phyloP scores from a whole-genome alignment of 2,329 filamentous ascomycete species.

The Diatrype stigma region DNA sequence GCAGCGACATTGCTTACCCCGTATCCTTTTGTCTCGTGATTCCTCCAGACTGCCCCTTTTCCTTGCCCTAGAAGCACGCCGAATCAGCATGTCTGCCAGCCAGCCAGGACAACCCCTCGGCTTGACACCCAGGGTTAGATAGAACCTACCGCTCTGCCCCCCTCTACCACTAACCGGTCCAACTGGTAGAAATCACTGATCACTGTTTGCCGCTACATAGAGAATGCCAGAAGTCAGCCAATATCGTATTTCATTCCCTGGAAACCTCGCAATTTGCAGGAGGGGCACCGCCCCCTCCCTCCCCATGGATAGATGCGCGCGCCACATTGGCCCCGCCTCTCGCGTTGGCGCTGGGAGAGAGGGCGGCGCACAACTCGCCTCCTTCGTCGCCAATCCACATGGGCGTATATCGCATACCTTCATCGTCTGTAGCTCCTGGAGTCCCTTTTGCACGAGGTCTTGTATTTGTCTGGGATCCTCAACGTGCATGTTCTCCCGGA shows the following conservation, averaged over 20 bases:
- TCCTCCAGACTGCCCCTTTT: conserved; percentile 60
- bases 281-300: no score
- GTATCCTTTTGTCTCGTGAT: conserved; percentile 75
- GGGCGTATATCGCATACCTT: conserved; percentile 58
- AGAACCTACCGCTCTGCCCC: conserved; percentile 67
- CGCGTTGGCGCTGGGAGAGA: not conserved
- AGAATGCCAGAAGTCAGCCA: not conserved
- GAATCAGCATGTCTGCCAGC: not conserved
- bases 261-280: no score
- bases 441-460: conserved; percentile 81
- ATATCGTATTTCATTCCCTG: not conserved
- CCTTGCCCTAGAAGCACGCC: conserved; percentile 54
- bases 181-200: conserved; percentile 94
- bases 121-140: no score
- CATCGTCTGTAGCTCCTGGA: conserved; percentile 81
- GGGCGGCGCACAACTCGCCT: not conserved
- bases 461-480: conserved; percentile 74
- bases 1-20: conserved; percentile 53
- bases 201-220: conserved; percentile 90
- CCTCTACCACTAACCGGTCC: conserved; percentile 88
- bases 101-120: conserved; percentile 10
- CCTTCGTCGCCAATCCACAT: not conserved
- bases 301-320: no score
- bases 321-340: not conserved
- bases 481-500: conserved; percentile 72